phyloP scores from a whole-genome alignment of 176 grass and related monocot genomes.

The Alopecurus myosuroides region DNA sequence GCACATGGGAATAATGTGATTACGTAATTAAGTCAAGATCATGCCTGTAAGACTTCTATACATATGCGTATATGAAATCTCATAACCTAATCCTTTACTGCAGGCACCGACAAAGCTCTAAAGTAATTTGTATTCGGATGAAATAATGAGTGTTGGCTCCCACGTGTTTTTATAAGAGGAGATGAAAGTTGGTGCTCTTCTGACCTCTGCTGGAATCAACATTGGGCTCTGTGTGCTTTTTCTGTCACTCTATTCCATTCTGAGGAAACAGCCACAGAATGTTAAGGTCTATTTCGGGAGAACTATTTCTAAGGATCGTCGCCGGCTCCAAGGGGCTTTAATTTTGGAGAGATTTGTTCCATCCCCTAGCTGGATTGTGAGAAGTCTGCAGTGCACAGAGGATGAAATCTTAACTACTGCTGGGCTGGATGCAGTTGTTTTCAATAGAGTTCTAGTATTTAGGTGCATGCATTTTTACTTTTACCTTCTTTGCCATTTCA shows the following conservation, averaged over 20 bases:
- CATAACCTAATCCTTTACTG: conserved; percentile 9
- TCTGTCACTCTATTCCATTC: conserved; percentile 71
- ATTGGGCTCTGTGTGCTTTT: conserved; percentile 71
- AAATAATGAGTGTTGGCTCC: conserved; percentile 10
- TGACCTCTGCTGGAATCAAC: conserved; percentile 93
- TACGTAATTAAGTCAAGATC: background rate
- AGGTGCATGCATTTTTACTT: conserved; percentile 40
- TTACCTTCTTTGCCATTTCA: background rate
- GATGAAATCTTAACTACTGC: conserved; percentile 69
- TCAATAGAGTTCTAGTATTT: conserved; percentile 80
- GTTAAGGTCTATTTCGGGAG: conserved; percentile 88
- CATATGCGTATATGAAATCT: background rate
- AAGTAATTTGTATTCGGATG: conserved; percentile 22
- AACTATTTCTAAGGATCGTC: conserved; percentile 62
- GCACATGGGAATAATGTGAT: background rate
- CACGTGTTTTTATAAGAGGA: conserved; percentile 27
- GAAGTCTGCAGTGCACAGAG: conserved; percentile 72
- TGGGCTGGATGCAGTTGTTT: conserved; percentile 90
- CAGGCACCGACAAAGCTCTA: background rate
- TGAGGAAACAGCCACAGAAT: conserved; percentile 88
- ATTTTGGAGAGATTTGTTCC: conserved; percentile 88
- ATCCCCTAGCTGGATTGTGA: conserved; percentile 76
- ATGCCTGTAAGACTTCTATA: background rate
- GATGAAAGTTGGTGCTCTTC: conserved; percentile 75
- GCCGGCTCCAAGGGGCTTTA: conserved; percentile 50